Evolutionary conservation across 2,329 filamentous ascomycete genomes (phyloP).

Genomic region (Pseudogymnoascus sp.): DNA sequence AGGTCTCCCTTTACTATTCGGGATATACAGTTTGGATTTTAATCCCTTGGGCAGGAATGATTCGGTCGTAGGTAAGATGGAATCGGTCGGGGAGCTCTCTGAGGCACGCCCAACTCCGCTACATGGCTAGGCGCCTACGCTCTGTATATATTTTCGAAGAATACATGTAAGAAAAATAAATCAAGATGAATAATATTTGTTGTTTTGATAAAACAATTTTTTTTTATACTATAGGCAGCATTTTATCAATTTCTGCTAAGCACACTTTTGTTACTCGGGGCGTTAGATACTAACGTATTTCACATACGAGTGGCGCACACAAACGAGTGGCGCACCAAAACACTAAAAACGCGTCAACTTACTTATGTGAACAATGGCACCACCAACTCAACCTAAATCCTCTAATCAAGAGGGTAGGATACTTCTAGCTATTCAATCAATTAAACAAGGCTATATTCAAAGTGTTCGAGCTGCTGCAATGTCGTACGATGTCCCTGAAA

Average conservation of each 20-base stretch:
- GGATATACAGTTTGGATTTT: not conserved
- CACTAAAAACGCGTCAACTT: too few relatives aligned
- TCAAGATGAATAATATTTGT: not conserved
- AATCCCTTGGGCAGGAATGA: not conserved
- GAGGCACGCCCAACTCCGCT: not conserved
- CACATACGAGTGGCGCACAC: too few relatives aligned
- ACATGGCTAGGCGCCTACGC: not conserved
- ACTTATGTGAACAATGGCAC: too few relatives aligned
- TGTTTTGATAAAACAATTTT: not conserved
- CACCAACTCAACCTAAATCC: too few relatives aligned
- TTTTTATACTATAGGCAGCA: not conserved
- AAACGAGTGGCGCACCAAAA: too few relatives aligned
- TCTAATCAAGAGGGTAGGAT: too few relatives aligned
- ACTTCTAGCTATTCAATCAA: too few relatives aligned
- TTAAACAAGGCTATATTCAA: too few relatives aligned
- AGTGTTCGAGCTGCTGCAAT: too few relatives aligned
- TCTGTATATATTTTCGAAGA: not conserved
- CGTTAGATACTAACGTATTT: not conserved
- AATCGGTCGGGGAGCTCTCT: not conserved
- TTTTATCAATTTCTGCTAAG: not conserved
- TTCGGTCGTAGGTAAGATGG: not conserved
- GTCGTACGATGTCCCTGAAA: too few relatives aligned
- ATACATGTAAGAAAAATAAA: not conserved
- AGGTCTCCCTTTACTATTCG: not conserved
- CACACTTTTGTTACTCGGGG: not conserved